Evolutionary conservation across 441 rosid species (phyloP), one percentile per base, ranked within the genome.

Genomic region (Breynia disticha): DNA sequence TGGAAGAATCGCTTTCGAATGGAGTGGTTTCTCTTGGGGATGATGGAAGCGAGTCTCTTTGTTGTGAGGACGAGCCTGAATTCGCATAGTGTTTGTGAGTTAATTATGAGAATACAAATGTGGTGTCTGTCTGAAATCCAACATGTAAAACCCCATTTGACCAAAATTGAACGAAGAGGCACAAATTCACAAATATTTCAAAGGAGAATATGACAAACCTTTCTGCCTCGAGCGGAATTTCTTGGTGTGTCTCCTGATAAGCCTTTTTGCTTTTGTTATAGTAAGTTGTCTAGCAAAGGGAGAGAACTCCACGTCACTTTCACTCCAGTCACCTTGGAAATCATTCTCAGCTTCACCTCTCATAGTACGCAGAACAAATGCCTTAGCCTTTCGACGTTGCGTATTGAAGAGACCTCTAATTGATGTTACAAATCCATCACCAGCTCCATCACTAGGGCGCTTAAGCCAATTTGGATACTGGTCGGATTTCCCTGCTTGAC

Each of bases 401-500:
- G 84, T 95, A 60, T 73, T 90, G 63, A 95, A 95, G 48, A 95
- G 95, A 55, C 98, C 98, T 77, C 79, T 74, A 46, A 95, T 67
- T 48, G 98, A 90, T 57, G 93, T 95, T 21, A 90, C 99, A 66
- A 95, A 95, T 60, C 99, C 95, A 75, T 95, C 99, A 38, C 99
- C 99, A 48, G 99, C 99, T 72, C 96, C 98, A 64, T 95, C 99
- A 47, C 67, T 72, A 52, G 82, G 81, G 41, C 95, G 95, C 77
- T 84, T 95, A 14, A 84, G 78, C 70, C 78, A 95, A 45, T 93
- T 76, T 48, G 84, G 88, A 63, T 78, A 69, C 66, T 83, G 85
- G 67, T 90, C 95, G 65, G 77, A 18, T 67, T 74, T 82, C 75
- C 78, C 94, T 11, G 67, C 57, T 62, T 20, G 79, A 50, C 64